Conservation (phyloP, 225 moss, liverwort and hornwort genomes). For the Straminergon stramineum region DNA sequence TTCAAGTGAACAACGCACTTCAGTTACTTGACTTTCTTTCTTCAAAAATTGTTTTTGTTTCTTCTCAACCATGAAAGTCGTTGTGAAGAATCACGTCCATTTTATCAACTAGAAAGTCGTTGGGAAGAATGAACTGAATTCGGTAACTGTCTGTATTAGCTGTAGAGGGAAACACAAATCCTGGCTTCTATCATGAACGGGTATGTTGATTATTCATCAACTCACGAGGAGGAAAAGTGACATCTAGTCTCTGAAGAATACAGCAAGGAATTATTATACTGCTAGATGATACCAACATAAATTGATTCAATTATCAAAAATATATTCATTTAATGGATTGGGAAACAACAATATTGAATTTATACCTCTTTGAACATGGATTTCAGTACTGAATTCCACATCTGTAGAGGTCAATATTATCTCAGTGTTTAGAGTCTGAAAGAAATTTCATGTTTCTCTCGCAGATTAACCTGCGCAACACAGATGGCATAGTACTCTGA, state of each 20-base stretch:
- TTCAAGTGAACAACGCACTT: slow-evolving; percentile 62
- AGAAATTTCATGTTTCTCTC: background rate
- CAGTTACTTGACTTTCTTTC: slow-evolving; percentile 15
- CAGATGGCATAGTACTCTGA: background rate
- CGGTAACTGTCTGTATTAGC: background rate
- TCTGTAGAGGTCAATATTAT: background rate
- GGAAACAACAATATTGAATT: background rate
- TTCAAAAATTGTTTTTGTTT: background rate
- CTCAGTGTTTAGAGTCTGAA: background rate
- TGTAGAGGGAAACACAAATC: background rate
- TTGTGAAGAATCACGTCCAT: background rate
- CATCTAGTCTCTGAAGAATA: background rate
- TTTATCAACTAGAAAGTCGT: background rate
- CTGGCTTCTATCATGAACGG: background rate
- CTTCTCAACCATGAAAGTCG: background rate
- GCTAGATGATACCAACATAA: background rate
- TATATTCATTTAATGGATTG: background rate
- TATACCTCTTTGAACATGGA: background rate
- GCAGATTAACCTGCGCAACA: background rate
- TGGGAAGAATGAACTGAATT: background rate
- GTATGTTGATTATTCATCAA: background rate
- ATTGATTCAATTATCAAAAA: background rate
- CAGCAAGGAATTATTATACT: background rate
- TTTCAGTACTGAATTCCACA: background rate
- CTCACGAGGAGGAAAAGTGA: background rate